Evolutionary conservation across 345 rosid genomes (phyloP), one percentile per base, ranked within the genome.

Genomic region (Brassica incana): DNA sequence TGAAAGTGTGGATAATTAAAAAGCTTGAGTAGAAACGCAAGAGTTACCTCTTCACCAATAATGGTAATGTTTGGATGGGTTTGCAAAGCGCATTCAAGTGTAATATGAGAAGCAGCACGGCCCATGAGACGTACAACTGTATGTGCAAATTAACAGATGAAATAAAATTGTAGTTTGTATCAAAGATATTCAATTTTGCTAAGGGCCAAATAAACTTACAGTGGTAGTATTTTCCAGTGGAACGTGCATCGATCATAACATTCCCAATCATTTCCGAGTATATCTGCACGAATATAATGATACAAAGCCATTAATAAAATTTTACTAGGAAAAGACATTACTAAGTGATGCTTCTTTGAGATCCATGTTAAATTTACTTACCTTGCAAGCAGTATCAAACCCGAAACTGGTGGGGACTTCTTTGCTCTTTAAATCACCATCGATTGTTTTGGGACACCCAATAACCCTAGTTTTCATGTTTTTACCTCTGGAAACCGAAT

Each of bases 301-400:
- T 11, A 20, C 1, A 59, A 59, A 59, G 7, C 15, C 18, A 50
- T 50, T 5, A 5, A 9, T 50, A 11, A 50, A 0, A 5, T 50
- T 50, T 50, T 50, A 15, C 3, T 15, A 52, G 7, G 2, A 18
- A 8, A 58, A 18, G 5, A 10, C 30, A 58, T 56, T 43, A 12
- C 11, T 10, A 15, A 15, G 23, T 35, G 6, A 69, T 1, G 7
- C 50, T 14, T 25, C 40, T 15, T 9, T 12, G 0, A 25, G 30
- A 12, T 52, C 0, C 7, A 64, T 48, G 43, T 33, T 45, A 3
- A 45, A 15, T 6, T 48, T 48, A 27, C 62, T 84, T 80, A 90
- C 99, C 94, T 88, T 95, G 90, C 99, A 95, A 64, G 99, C 98
- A 1, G 99, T 95, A 70, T 95, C 99, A 40, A 95, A 95, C 50